A percentile compares a stretch with the other conserved stretches of the same genome.
These are phyloP conservation scores for Microcos paniculata DNA, from an alignment of 345 rosid species.

Conservation along the genomic window DNA sequence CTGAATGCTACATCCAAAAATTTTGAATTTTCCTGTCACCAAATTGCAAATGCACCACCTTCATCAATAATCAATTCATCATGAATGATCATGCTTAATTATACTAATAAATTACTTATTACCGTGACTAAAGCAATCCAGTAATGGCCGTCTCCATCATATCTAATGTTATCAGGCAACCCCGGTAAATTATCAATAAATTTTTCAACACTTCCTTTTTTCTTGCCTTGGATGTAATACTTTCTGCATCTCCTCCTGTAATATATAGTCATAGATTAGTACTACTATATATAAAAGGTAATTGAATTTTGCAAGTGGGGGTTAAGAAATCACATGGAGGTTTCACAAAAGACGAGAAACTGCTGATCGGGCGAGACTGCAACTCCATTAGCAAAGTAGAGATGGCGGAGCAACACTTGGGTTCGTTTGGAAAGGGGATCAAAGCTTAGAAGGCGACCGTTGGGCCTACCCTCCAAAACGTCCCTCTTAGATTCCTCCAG, in stretches of 20 bases:
- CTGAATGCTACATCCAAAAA: slow-evolving; percentile 21
- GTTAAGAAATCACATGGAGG: slow-evolving; percentile 41
- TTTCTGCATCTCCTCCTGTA: slow-evolving; percentile 67
- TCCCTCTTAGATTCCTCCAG: slow-evolving; percentile 26
- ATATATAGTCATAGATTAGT: background rate
- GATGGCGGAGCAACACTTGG: slow-evolving; percentile 39
- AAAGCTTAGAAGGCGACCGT: slow-evolving; percentile 64
- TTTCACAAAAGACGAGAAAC: slow-evolving; percentile 65
- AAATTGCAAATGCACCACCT: background rate
- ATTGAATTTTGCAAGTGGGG: too few species aligned
- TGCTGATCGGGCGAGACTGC: slow-evolving; percentile 62
- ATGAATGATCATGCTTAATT: too few species aligned
- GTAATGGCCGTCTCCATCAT: slow-evolving; percentile 56
- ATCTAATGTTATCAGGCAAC: slow-evolving; percentile 63
- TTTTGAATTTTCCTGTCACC: slow-evolving; percentile 29
- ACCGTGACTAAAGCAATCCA: slow-evolving; percentile 68
- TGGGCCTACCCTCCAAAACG: slow-evolving; percentile 60
- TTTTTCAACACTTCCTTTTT: slow-evolving; percentile 43
- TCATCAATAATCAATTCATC: too few species aligned
- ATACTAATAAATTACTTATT: too few species aligned
- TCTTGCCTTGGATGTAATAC: slow-evolving; percentile 51
- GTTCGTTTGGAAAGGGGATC: slow-evolving; percentile 47
- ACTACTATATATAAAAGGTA: background rate
- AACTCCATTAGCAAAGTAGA: slow-evolving; percentile 75
- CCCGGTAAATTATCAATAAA: slow-evolving; percentile 47